phyloP scores from a whole-genome alignment of 768 basidiomycete genomes.

The Podaxis pistillaris region DNA sequence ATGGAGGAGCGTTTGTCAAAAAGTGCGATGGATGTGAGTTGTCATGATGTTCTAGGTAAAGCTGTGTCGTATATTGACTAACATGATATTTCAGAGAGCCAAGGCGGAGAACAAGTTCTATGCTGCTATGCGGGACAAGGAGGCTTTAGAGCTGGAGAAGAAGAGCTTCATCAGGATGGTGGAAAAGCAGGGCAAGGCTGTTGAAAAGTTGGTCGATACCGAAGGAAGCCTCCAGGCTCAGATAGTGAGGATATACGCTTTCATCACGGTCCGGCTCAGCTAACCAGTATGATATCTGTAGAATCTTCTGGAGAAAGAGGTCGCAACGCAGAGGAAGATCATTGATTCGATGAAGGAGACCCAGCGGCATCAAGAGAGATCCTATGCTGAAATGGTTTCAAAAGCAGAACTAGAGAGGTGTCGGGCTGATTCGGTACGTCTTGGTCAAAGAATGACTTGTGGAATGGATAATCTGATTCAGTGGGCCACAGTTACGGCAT shows the following conservation, averaged over 20 bases:
- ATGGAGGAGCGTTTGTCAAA: conserved; percentile 75
- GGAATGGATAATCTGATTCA: neutral
- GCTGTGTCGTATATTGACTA: conserved; percentile 2
- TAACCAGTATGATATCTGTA: neutral
- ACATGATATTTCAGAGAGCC: conserved; percentile 64
- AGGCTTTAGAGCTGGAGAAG: conserved; percentile 74
- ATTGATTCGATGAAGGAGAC: conserved; percentile 25
- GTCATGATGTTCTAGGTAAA: neutral
- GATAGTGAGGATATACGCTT: conserved; percentile 44
- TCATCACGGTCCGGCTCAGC: neutral
- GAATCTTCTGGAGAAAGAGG: conserved; percentile 43
- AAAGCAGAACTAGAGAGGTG: conserved; percentile 38
- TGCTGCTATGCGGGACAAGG: conserved; percentile 85
- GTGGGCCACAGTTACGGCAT: conserved; percentile 8
- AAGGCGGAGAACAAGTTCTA: conserved; percentile 96
- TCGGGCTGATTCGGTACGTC: conserved; percentile 37
- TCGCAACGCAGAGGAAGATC: conserved; percentile 28
- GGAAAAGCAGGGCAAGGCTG: conserved; percentile 48
- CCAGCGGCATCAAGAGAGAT: conserved; percentile 28
- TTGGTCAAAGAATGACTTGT: neutral
- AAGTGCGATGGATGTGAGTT: conserved; percentile 63
- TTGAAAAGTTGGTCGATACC: conserved; percentile 64
- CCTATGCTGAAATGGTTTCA: conserved; percentile 30
- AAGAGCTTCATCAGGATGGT: conserved; percentile 55
- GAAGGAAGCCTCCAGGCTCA: conserved; percentile 61